Percentiles rank a stretch among this genome's conserved stretches.
These are phyloP conservation scores for Stagonosporopsis cucurbitacearum DNA, from an alignment of 2,329 filamentous ascomycete species.

Conservation along the genomic window DNA sequence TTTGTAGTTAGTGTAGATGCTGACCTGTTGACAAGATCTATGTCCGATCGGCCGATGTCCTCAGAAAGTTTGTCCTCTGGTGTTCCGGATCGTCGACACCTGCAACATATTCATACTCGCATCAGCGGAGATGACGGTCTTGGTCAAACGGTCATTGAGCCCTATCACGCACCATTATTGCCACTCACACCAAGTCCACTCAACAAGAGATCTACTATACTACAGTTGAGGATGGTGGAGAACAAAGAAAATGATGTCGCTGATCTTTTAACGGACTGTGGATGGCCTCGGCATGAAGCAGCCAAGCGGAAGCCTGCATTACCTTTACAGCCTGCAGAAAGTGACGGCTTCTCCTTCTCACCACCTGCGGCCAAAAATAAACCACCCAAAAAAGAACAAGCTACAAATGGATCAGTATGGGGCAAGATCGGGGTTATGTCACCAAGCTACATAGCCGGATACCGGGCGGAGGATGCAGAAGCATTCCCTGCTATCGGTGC, in stretches of 20 bases:
- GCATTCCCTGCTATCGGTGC: background rate
- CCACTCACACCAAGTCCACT: slow-evolving; percentile 1
- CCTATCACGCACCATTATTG: slow-evolving; percentile 23
- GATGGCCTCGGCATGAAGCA: background rate
- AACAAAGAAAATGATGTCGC: slow-evolving; percentile 3
- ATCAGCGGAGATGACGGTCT: slow-evolving; percentile 27
- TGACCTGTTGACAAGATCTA: background rate
- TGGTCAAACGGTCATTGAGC: slow-evolving; percentile 21
- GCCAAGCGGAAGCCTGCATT: background rate
- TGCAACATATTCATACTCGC: slow-evolving; percentile 26
- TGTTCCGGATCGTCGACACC: slow-evolving; percentile 29
- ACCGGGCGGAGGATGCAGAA: background rate
- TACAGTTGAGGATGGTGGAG: slow-evolving; percentile 18
- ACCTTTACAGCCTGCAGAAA: background rate
- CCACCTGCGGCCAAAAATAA: too few species aligned
- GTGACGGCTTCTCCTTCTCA: background rate
- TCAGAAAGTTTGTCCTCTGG: background rate
- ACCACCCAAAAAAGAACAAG: background rate
- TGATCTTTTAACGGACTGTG: background rate
- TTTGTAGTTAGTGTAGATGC: background rate
- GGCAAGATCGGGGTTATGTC: background rate
- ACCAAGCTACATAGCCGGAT: too few species aligned
- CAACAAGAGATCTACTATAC: slow-evolving; percentile 5
- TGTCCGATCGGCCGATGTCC: background rate
- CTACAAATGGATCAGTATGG: background rate